These are phyloP conservation scores for Thielaviopsis cerberus DNA, from an alignment of 2,329 filamentous ascomycete genomes.

Conservation along the genomic window DNA sequence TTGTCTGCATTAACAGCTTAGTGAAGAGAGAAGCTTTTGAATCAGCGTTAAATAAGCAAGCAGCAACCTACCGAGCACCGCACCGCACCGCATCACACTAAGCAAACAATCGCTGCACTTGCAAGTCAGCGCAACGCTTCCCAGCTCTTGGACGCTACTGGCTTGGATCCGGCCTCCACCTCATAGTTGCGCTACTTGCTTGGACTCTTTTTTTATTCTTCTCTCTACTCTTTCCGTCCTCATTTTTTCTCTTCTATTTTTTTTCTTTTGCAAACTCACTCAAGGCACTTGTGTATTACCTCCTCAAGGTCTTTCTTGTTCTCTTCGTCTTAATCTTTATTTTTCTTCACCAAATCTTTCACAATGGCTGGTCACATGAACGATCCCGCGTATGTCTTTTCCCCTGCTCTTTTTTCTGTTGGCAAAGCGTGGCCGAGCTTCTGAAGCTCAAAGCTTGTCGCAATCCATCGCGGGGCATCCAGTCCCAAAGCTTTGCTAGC, in stretches of 20 bases:
- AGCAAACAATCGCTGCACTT: no score
- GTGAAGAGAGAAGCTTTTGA: not conserved
- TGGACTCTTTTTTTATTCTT: slow-evolving; percentile 3
- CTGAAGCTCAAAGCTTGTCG: slow-evolving; percentile 7
- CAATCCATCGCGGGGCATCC: slow-evolving; percentile 9
- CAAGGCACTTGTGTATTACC: not conserved
- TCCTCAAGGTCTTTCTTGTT: not conserved
- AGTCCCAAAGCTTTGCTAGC: not conserved
- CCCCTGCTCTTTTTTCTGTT: slow-evolving; percentile 6
- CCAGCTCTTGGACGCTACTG: slow-evolving; percentile 4
- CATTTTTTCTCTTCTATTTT: not conserved
- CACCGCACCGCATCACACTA: not conserved
- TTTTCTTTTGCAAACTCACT: not conserved
- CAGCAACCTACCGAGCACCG: not conserved
- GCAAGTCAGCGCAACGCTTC: not conserved
- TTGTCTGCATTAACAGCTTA: not conserved
- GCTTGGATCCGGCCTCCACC: not conserved
- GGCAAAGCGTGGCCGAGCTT: slow-evolving; percentile 5
- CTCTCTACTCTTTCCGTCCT: slow-evolving; percentile 9
- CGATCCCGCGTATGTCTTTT: slow-evolving; percentile 11
- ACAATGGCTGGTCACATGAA: slow-evolving; percentile 12
- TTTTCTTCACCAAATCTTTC: not conserved
- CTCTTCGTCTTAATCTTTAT: not conserved
- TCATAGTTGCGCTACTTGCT: not conserved
- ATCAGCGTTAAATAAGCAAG: not conserved